Evolutionary conservation across 2,329 filamentous ascomycete genomes (phyloP).

Genomic region (Ceratocystis papillata): DNA sequence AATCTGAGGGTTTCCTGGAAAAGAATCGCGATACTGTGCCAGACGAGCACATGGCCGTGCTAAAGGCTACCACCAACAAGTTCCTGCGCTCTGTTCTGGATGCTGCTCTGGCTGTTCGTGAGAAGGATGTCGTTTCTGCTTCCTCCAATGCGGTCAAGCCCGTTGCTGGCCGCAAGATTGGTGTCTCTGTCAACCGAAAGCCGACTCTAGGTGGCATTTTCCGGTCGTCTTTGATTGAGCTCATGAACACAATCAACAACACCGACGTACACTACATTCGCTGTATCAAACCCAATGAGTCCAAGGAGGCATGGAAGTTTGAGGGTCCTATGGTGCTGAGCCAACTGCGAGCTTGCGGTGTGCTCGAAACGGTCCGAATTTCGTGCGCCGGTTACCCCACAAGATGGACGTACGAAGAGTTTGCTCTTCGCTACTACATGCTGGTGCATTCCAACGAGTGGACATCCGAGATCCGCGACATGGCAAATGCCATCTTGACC

Average conservation of each 20-base stretch:
- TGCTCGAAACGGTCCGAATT: slow-evolving; percentile 94
- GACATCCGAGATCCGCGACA: slow-evolving; percentile 86
- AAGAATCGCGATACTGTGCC: slow-evolving; percentile 99
- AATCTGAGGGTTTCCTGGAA: slow-evolving; percentile 97
- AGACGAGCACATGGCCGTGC: slow-evolving; percentile 92
- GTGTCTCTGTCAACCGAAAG: slow-evolving; percentile 87
- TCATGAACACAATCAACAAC: slow-evolving; percentile 95
- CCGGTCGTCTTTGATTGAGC: slow-evolving; percentile 93
- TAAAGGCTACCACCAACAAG: slow-evolving; percentile 69
- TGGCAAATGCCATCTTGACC: slow-evolving; percentile 84
- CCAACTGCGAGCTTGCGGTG: slow-evolving; percentile 94
- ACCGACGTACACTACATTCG: slow-evolving; percentile 98
- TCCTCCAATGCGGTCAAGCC: slow-evolving; percentile 65
- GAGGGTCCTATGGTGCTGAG: slow-evolving; percentile 98
- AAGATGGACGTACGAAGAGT: slow-evolving; percentile 97
- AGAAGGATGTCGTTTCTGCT: slow-evolving; percentile 66
- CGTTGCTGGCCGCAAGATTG: slow-evolving; percentile 71
- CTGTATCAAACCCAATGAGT: slow-evolving; percentile 98
- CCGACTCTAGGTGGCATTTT: slow-evolving; percentile 97
- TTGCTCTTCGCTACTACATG: slow-evolving; percentile 97
- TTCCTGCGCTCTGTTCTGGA: slow-evolving; percentile 80
- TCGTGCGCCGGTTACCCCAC: slow-evolving; percentile 96
- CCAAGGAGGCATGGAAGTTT: slow-evolving; percentile 93
- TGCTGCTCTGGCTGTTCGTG: slow-evolving; percentile 73
- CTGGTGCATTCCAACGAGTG: slow-evolving; percentile 78